Evolutionary conservation across 768 basidiomycete genomes (phyloP).

Genomic region (Termitomyces bulborhizus): DNA sequence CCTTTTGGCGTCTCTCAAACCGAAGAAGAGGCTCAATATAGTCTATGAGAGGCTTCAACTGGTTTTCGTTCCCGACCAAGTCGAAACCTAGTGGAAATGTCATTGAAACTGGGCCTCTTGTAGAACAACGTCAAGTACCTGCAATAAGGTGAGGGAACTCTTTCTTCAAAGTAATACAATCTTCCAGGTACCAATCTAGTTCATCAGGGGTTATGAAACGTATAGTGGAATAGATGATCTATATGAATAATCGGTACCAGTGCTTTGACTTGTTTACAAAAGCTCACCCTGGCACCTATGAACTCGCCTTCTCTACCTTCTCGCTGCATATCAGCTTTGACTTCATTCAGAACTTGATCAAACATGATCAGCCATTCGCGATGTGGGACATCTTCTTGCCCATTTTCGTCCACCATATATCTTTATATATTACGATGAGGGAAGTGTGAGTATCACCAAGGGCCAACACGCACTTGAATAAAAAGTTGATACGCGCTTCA

Average conservation of each 20-base stretch:
- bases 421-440: slow-evolving; percentile 23
- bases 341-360: slow-evolving; percentile 42
- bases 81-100: slow-evolving; percentile 52
- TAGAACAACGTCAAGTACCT: slow-evolving; percentile 31
- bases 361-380: slow-evolving; percentile 53
- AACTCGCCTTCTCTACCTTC: slow-evolving; percentile 57
- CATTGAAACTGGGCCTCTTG: not conserved
- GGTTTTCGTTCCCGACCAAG: slow-evolving; percentile 73
- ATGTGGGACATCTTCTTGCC: slow-evolving; percentile 52
- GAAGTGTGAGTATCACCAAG: not conserved
- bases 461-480: slow-evolving; percentile 35
- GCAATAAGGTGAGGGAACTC: slow-evolving; percentile 69
- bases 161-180: slow-evolving; percentile 68
- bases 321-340: slow-evolving; percentile 43
- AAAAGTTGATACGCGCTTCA: slow-evolving; percentile 65
- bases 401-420: slow-evolving; percentile 51
- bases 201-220: slow-evolving; percentile 49
- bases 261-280: not conserved
- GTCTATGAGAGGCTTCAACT: slow-evolving; percentile 48
- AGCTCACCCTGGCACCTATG: slow-evolving; percentile 54
- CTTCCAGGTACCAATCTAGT: slow-evolving; percentile 62
- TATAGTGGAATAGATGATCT: slow-evolving; percentile 72
- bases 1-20: slow-evolving; percentile 52
- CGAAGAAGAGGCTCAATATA: slow-evolving; percentile 55
- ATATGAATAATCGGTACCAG: not conserved